Evolutionary conservation across 805 yeast genomes (phyloP), one percentile per base, ranked within the genome.

Genomic region (Saccharomycopsis fermentans): DNA sequence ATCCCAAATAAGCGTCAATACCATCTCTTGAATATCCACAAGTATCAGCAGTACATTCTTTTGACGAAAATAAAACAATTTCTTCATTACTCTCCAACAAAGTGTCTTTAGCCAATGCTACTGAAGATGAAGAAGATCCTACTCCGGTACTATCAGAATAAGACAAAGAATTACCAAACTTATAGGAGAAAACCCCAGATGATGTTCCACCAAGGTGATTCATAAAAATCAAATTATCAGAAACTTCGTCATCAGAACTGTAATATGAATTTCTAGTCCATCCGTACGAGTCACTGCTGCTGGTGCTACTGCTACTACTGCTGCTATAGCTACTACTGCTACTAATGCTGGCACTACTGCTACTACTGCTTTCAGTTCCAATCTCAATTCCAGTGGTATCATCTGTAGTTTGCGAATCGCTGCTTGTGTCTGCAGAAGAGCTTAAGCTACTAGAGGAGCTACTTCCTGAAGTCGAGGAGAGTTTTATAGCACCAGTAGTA

Each of bases 1-100:
- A 94, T 39, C 98, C 99, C 68, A 90, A 94, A 78, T 86, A 86
- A 59, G 98, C 98, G 65, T 96, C 96, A 63, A 84, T 88, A 58
- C 85, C 89, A 6, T 74, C 73, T 77, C 97, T 83, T 81, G 83
- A 87, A 80, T 79, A 88, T 63, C 97, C 97, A 81, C 98, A 92
- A 63, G 81, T 83, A 4, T 65, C 66, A 1, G 24, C 26, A 9
- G 43, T 27, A 75, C 91, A 87, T 67, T 77, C 65, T n/a, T 72
- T 64, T 61, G 84, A 87, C 39, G 96, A 80, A 78, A 92, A 86
- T 72, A 94, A 85, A 69, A 87, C 79, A 74, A 76, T 86, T 77
- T 94, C 99, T 59, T 76, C 74, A 76, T 89, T 80, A 58, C 96
- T 87, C 48, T 73, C 63, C 58, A 87, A 79, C 55, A 78, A 70